phyloP scores from a whole-genome alignment of 208 protist genomes.

The Acanthamoeba castellanii region DNA sequence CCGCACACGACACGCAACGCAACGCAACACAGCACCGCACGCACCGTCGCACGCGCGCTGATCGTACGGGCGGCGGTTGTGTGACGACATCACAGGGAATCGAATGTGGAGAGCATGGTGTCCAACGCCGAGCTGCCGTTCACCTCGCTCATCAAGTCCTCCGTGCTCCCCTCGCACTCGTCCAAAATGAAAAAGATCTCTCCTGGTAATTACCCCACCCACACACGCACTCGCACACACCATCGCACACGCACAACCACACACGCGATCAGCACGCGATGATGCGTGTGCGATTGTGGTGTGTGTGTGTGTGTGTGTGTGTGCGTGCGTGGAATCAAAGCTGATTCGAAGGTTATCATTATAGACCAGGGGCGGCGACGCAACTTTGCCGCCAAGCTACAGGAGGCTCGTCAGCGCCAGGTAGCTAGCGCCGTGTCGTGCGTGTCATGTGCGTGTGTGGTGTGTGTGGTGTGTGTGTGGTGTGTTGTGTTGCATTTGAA shows the following conservation, averaged over 20 bases:
- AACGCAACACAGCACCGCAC: neutral
- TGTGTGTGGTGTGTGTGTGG: no score
- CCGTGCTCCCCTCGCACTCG: constrained; percentile 44
- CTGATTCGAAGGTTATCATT: neutral
- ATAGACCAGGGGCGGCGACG: neutral
- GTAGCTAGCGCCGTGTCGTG: neutral
- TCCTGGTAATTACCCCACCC: neutral
- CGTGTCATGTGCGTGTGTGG: no score
- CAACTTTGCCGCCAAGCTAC: neutral
- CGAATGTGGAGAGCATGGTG: constrained; percentile 36
- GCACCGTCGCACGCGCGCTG: neutral
- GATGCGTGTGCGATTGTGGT: no score
- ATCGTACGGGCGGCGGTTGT: no score
- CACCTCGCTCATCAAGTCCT: constrained; percentile 52
- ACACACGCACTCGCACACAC: neutral
- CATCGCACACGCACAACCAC: no score
- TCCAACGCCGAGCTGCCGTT: constrained; percentile 36
- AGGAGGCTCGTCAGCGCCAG: constrained; percentile 19
- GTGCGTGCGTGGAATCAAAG: neutral
- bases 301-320: no score
- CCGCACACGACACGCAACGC: neutral
- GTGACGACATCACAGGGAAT: neutral
- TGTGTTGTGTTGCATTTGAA: no score
- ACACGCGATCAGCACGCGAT: no score
- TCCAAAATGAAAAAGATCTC: constrained; percentile 43